phyloP scores from a whole-genome alignment of 1,139 yeast genomes.

The Yarrowia galli region DNA sequence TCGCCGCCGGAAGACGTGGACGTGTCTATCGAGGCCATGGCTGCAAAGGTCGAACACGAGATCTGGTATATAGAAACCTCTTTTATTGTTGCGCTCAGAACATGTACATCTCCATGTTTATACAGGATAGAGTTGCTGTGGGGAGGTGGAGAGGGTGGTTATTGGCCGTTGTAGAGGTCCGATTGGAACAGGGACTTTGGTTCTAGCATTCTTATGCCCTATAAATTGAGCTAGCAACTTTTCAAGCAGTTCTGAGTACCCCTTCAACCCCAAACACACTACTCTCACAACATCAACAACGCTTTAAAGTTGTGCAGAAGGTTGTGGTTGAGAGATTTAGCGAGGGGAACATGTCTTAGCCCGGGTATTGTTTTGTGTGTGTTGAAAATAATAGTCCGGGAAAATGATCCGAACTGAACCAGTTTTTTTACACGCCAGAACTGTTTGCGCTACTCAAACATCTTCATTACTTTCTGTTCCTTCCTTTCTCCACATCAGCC shows the following conservation, averaged over 20 bases:
- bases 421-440: no score
- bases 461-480: no score
- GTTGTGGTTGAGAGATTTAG: slow-evolving; percentile 17
- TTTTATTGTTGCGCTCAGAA: background rate
- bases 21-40: slow-evolving; percentile 19
- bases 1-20: slow-evolving; percentile 12
- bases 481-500: no score
- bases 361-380: no score
- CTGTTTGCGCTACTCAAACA: no score
- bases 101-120: background rate
- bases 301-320: slow-evolving; percentile 7
- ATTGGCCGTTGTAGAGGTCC: no score
- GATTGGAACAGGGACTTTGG: no score
- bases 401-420: no score
- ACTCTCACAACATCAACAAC: background rate
- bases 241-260: background rate
- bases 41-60: no score
- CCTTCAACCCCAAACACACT: background rate
- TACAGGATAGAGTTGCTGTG: background rate
- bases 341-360: background rate
- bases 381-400: no score
- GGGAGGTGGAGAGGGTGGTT: background rate
- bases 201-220: no score
- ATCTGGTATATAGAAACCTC: background rate
- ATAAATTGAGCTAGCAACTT: background rate